A percentile compares a stretch with the other conserved stretches of the same genome.
Conservation (phyloP, 1,139 yeast genomes). For the Meyerozyma smithsonii region DNA sequence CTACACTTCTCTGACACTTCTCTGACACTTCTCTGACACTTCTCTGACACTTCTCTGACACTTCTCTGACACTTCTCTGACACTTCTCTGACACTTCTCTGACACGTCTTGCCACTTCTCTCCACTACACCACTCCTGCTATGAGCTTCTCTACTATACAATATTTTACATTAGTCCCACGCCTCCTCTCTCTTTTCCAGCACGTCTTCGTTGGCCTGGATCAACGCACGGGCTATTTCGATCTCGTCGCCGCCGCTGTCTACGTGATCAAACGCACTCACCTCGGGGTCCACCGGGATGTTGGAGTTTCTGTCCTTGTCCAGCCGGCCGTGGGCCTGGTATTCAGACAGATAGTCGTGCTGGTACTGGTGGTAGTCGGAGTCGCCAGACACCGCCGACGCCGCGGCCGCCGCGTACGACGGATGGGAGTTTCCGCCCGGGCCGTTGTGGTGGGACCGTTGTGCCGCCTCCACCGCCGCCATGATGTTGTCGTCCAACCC, state of each 20-base stretch:
- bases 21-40: too few relatives aligned
- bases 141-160: conserved; percentile 2
- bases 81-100: too few relatives aligned
- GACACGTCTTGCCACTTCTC: too few relatives aligned
- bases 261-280: conserved; percentile 47
- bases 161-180: conserved; percentile 2
- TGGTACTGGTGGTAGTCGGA: conserved; percentile 18
- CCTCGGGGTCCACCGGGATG: conserved; percentile 58
- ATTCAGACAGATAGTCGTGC: conserved; percentile 14
- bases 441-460: conserved; percentile 29
- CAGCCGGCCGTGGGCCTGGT: not conserved
- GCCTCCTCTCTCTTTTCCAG: conserved; percentile 11
- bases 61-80: too few relatives aligned
- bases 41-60: too few relatives aligned
- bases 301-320: conserved; percentile 13
- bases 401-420: conserved; percentile 41
- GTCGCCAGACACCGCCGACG: conserved; percentile 29
- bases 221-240: conserved; percentile 62
- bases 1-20: too few relatives aligned
- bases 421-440: conserved; percentile 14
- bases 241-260: conserved; percentile 48
- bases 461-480: conserved; percentile 67
- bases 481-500: conserved; percentile 51
- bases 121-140: too few relatives aligned
- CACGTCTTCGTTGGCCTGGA: conserved; percentile 51